Base-by-base conservation (phyloP, 805 yeast species). In the Candida ponderosae region DNA sequence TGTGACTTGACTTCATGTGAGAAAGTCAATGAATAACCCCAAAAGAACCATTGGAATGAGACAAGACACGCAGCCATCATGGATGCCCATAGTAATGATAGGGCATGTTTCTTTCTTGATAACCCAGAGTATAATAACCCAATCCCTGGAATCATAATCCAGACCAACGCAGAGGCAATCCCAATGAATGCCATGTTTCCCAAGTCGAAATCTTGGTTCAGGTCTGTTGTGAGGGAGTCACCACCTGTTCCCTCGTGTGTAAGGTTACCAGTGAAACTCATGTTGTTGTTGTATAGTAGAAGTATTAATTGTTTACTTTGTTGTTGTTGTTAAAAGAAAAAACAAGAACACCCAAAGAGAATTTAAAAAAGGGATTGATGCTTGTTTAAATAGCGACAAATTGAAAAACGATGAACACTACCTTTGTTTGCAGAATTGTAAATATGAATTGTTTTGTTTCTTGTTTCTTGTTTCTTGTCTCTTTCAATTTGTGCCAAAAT, bases 81-180 rank as follows among this genome's bases (percentile, higher is more conserved):
- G 6, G 96, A 81, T 18, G 96, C 93, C 97, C 97, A 93, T 36
- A 93, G 65, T 36, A 93, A 68, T 7, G 97, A 85, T 38, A 93
- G 66, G n/a, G 97, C 96, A 53, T 93, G 97, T 62, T 89, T 86
- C 62, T 90, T 90, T 62, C 98, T 79, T 14, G 96, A 80, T 44
- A 93, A 66, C 47, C 98, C 98, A 27, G 96, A 86, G 63, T 90
- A 90, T 45, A 90, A 68, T 38, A 93, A 64, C 43, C 97, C 98
- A 37, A 93, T 81, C 44, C 98, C 98, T 28, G 97, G 97, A 50
- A 88, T 65, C 96, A 90, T 93, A 51, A 90, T 77, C 88, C 94
- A 89, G 43, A 90, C 97, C 40, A 93, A 70, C 18, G 75, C 79
- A 8, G 78, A 79, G n/a, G 86, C 71, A 6, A 75, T 71, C 57